These are phyloP conservation scores for Serendipita sp. DNA, from an alignment of 768 basidiomycete genomes.

Conservation along the genomic window DNA sequence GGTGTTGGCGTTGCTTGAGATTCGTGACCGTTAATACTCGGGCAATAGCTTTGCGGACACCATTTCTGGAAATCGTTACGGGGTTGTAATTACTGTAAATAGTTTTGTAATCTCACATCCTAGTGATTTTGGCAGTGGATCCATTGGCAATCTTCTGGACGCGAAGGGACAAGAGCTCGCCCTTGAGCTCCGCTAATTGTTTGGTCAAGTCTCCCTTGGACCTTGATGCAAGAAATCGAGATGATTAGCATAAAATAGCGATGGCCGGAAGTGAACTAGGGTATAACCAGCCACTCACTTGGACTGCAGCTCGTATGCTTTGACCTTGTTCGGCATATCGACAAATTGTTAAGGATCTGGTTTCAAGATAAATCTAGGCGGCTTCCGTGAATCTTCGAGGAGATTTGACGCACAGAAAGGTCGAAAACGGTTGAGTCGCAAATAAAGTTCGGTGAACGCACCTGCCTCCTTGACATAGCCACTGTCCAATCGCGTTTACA, in stretches of 20 bases:
- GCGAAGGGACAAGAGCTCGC: slow-evolving; percentile 80
- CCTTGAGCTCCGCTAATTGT: slow-evolving; percentile 87
- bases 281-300: slow-evolving; percentile 43
- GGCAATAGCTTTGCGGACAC: slow-evolving; percentile 96
- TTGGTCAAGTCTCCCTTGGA: slow-evolving; percentile 93
- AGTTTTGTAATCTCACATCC: slow-evolving; percentile 52
- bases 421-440: neutral
- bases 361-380: too few relatives aligned
- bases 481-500: neutral
- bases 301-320: slow-evolving; percentile 90
- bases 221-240: slow-evolving; percentile 26
- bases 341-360: neutral
- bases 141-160: slow-evolving; percentile 98
- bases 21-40: slow-evolving; percentile 97
- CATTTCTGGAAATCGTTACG: slow-evolving; percentile 36
- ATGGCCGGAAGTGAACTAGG: neutral
- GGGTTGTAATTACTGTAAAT: neutral
- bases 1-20: slow-evolving; percentile 92
- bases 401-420: neutral
- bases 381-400: too few relatives aligned
- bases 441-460: neutral
- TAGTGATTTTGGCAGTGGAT: slow-evolving; percentile 86
- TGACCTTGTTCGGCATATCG: slow-evolving; percentile 41
- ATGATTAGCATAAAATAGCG: neutral
- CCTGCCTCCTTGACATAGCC: neutral